Percentiles rank a stretch among this genome's conserved stretches.
Conservation (phyloP, 768 basidiomycete species). For the Chalciporus sphaerocephalus region DNA sequence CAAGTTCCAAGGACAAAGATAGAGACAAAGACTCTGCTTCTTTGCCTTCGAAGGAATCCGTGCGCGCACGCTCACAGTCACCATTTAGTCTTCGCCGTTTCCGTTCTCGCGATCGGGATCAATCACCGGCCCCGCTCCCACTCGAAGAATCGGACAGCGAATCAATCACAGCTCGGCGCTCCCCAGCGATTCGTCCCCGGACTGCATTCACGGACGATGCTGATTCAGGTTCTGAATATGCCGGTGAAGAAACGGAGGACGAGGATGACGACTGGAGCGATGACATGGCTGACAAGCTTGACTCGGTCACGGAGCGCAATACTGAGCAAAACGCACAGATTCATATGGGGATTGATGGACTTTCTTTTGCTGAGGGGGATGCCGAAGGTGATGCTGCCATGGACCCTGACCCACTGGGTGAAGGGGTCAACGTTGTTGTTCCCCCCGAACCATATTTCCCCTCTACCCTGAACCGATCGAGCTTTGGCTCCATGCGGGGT, state of each 20-base stretch:
- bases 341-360: constrained; percentile 20
- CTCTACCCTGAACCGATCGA: constrained; percentile 57
- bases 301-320: constrained; percentile 81
- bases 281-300: constrained; percentile 53
- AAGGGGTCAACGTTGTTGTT: constrained; percentile 86
- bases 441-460: constrained; percentile 83
- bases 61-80: constrained; percentile 71
- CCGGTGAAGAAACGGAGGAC: constrained; percentile 45
- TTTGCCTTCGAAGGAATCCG: constrained; percentile 42
- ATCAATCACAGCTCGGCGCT: constrained; percentile 27
- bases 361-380: constrained; percentile 34
- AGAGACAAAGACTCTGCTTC: constrained; percentile 37
- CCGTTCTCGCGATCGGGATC: constrained; percentile 51
- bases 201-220: constrained; percentile 58
- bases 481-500: constrained; percentile 34
- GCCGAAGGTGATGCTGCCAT: constrained; percentile 49
- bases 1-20: constrained; percentile 31
- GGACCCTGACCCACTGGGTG: constrained; percentile 82
- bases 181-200: constrained; percentile 48
- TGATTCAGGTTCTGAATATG: constrained; percentile 63
- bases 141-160: constrained; percentile 56
- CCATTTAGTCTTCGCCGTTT: constrained; percentile 75
- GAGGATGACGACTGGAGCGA: constrained; percentile 61
- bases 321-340: constrained; percentile 77
- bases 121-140: constrained; percentile 53